Evolutionary conservation across 352 stramenopile species (phyloP).

Genomic region (Phytophthora brassicae): DNA sequence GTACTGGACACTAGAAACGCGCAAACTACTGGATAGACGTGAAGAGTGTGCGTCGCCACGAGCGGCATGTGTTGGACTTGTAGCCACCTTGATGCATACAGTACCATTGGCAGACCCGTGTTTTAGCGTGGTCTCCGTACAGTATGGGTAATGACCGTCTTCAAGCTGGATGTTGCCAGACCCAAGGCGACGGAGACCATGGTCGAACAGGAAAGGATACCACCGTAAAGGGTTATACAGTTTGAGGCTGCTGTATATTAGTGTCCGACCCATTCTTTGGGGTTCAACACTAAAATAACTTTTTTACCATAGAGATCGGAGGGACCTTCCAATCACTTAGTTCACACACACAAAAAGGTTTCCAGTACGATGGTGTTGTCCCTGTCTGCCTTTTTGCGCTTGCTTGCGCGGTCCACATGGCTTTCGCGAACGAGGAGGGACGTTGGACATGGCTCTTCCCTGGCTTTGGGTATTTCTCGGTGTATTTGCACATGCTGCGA

Average conservation of each 20-base stretch:
- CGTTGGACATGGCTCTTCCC: constrained; percentile 31
- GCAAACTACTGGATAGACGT: constrained; percentile 40
- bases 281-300: constrained; percentile 15
- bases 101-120: too few relatives aligned
- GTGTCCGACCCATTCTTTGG: constrained; percentile 16
- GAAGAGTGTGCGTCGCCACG: constrained; percentile 27
- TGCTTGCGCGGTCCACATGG: constrained; percentile 34
- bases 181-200: constrained; percentile 1
- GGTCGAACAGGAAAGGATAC: constrained; percentile 2
- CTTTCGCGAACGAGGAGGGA: constrained; percentile 30
- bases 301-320: constrained; percentile 28
- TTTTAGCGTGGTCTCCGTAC: constrained; percentile 13
- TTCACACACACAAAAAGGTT: too few relatives aligned
- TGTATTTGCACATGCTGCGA: constrained; percentile 27
- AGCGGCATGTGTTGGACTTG: constrained; percentile 24
- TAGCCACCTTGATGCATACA: constrained; percentile 37
- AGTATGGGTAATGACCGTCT: constrained; percentile 23
- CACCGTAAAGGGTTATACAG: constrained; percentile 24
- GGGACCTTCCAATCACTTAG: too few relatives aligned
- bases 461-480: too few relatives aligned
- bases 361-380: constrained; percentile 32
- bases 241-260: constrained; percentile 9
- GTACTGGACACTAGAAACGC: background rate
- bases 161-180: background rate
- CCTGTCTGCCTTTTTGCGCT: constrained; percentile 27